These are phyloP conservation scores for Triadica sebifera DNA, from an alignment of 345 rosid species.

Conservation along the genomic window DNA sequence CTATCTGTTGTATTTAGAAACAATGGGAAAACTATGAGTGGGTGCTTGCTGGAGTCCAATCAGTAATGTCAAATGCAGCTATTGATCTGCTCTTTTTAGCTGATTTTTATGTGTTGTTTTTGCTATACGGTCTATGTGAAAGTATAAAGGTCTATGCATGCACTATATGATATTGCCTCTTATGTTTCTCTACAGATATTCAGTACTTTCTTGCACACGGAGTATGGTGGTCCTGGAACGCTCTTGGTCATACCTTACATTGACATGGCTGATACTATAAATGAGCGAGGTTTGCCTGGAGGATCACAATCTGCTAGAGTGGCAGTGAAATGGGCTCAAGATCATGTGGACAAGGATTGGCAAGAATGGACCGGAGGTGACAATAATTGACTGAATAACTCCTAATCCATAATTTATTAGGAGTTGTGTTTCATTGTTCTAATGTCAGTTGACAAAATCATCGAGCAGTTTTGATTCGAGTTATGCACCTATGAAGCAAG, in stretches of 20 bases:
- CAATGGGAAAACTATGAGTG: background rate
- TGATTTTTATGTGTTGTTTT: background rate
- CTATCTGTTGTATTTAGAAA: background rate
- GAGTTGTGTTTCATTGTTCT: background rate
- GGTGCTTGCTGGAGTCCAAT: background rate
- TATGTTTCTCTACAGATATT: constrained; percentile 54
- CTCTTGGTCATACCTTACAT: constrained; percentile 79
- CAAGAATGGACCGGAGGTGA: constrained; percentile 67
- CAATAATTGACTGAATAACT: background rate
- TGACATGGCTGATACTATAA: constrained; percentile 90
- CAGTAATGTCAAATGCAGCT: background rate
- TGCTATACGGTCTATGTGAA: background rate
- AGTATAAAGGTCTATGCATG: background rate
- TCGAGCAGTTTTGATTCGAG: background rate
- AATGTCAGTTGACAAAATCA: background rate
- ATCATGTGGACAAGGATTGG: constrained; percentile 89
- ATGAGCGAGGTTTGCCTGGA: constrained; percentile 73
- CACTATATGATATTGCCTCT: constrained; percentile 10
- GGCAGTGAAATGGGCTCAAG: constrained; percentile 88
- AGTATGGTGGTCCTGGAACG: constrained; percentile 95
- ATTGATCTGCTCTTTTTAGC: background rate
- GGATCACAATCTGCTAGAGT: constrained; percentile 92
- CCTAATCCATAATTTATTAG: background rate
- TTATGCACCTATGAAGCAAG: background rate
- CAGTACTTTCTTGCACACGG: constrained; percentile 62